Evolutionary conservation across 495 filamentous ascomycete genomes (phyloP), one percentile per base, ranked within the genome.

Genomic region (Recurvomyces mirabilis): DNA sequence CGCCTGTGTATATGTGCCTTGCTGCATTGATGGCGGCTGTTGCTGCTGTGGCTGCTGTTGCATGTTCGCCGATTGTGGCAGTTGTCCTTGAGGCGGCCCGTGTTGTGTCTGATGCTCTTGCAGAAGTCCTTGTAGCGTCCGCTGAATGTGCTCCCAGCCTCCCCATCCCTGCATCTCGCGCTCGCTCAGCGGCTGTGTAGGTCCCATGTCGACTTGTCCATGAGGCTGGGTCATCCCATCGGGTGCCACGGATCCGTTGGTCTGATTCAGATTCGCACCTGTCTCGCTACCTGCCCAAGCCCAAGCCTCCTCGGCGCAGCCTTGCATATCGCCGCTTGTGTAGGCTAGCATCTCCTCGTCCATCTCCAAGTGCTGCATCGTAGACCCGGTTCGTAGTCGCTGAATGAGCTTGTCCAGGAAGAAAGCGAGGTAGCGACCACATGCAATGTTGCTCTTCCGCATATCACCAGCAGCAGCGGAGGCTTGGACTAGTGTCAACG

Each of bases 261-360:
- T 41, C 17, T 18, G 10, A 3, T 33, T 20, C 34, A 68, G 56
- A 22, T 70, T 68, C 47, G 67, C 60, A 23, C 66, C 72, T 46
- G 55, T 70, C 58, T 77, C 85, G 46, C 71, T 73, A 20, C 76
- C 84, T 31, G 77, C 66, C 91, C 91, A 98, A 13, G 89, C 73
- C 89, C 89, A 96, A 21, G 77, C 76, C 19, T 75, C 79, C 18
- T 91, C 84, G 5, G 68, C 67, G 30, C 72, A 74, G n/a, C 82
- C 84, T 60, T 96, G 91, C 62, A 94, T 73, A 61, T 98, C 91
- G 0, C 81, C 86, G 18, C 83, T 89, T 1, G 83, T 79, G 58
- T 94, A 93, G 1, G 79, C 84, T 25, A 96, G 66, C 59, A 98
- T 77, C 60, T 94, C 91, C 51, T 95, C 91, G 59, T 98, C 91